A percentile compares a stretch with the other conserved stretches of the same genome.
Conservation (phyloP, 208 protist species). For the Balamuthia mandrillaris region DNA sequence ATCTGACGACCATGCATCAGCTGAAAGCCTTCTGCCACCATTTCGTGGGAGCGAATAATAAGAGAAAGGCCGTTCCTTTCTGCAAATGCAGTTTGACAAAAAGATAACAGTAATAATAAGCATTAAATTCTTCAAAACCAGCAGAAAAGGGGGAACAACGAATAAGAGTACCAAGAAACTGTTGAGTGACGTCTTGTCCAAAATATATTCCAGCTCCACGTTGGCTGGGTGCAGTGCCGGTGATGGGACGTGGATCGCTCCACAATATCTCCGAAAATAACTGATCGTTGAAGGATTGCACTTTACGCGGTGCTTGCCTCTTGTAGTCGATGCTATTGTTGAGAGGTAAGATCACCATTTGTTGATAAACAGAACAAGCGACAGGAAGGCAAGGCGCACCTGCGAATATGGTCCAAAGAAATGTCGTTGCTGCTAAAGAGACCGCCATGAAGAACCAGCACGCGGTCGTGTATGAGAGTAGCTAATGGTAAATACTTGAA, state of each 20-base stretch:
- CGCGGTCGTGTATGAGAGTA: conserved; percentile 83
- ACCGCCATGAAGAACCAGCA: background rate
- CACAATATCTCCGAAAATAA: conserved; percentile 89
- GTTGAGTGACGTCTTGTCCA: conserved; percentile 91
- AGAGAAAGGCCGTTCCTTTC: background rate
- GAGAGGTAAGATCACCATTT: background rate
- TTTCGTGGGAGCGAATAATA: conserved; percentile 93
- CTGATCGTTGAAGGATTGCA: background rate
- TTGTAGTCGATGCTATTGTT: background rate
- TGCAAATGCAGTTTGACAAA: background rate
- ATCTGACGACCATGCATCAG: conserved; percentile 84
- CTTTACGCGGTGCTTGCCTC: background rate
- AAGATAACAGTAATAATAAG: background rate
- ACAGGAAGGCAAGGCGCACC: background rate
- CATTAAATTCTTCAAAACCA: background rate
- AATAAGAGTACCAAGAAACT: conserved; percentile 81
- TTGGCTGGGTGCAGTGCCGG: conserved; percentile 84
- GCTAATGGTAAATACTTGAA: conserved; percentile 90
- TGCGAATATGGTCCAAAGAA: conserved; percentile 89
- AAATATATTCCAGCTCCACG: conserved; percentile 90
- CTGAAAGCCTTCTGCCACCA: conserved; percentile 79
- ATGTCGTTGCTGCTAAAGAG: conserved; percentile 88
- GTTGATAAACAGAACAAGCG: background rate
- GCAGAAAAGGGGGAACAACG: background rate
- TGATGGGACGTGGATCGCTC: conserved; percentile 78